Conservation (phyloP, 1,284 basidiomycete species). For the Naganishia sp. region DNA sequence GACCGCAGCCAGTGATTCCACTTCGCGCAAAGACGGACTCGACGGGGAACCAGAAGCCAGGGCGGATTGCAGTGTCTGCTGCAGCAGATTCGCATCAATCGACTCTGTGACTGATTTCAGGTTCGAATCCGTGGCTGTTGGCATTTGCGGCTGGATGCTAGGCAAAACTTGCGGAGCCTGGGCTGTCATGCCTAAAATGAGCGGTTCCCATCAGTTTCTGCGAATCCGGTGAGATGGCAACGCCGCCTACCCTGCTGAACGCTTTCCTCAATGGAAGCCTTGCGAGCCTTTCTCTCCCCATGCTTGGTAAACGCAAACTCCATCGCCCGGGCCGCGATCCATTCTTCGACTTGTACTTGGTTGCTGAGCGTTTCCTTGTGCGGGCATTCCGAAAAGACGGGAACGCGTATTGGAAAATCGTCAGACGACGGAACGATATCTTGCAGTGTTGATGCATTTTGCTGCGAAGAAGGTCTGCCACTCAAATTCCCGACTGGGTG, state of each 20-base stretch:
- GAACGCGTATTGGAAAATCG: conserved; percentile 1
- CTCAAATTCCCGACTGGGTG: not conserved
- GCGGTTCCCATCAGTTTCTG: no score
- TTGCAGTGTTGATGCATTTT: no score
- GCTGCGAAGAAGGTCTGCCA: no score
- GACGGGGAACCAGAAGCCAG: not conserved
- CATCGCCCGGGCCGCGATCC: conserved; percentile 8
- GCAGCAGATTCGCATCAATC: not conserved
- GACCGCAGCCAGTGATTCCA: not conserved
- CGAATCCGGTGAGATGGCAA: no score
- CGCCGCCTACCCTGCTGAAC: not conserved
- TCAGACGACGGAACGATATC: not conserved
- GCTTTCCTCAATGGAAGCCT: not conserved
- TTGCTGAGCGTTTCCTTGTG: conserved; percentile 2
- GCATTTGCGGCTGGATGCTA: not conserved
- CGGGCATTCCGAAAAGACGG: not conserved
- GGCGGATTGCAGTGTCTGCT: conserved; percentile 8
- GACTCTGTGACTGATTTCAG: not conserved
- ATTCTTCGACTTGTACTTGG: conserved; percentile 18
- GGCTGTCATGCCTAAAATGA: no score
- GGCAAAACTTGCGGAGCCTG: no score
- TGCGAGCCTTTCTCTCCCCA: conserved; percentile 9
- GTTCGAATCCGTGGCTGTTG: not conserved
- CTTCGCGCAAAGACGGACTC: not conserved
- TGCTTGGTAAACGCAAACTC: conserved; percentile 25